These are phyloP conservation scores for Globisporangium orthogonon DNA, from an alignment of 352 stramenopile species.

Conservation along the genomic window DNA sequence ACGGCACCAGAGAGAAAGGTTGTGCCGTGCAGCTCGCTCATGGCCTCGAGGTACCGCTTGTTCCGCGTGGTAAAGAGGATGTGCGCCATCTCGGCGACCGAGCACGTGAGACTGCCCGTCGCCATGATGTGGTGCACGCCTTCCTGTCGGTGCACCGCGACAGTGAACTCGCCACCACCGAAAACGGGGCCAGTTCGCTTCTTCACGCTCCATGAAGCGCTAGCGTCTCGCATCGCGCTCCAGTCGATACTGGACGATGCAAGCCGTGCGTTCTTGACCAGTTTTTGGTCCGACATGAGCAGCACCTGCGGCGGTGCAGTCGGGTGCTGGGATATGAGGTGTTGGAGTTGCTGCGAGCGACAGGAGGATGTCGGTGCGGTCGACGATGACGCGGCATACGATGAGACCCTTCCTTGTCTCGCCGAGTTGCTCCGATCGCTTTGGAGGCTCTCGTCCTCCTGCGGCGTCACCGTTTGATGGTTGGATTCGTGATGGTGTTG, in stretches of 20 bases:
- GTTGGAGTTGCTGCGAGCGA: background rate
- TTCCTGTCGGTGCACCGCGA: slow-evolving; percentile 10
- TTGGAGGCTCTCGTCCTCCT: background rate
- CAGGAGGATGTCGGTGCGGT: background rate
- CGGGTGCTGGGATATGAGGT: background rate
- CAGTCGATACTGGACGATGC: slow-evolving; percentile 8
- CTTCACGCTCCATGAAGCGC: slow-evolving; percentile 3
- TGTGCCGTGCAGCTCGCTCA: slow-evolving; percentile 24
- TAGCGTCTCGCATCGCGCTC: slow-evolving; percentile 4
- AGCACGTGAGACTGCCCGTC: slow-evolving; percentile 23
- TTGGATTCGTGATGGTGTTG: too few relatives aligned
- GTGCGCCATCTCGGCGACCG: slow-evolving; percentile 20
- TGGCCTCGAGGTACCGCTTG: slow-evolving; percentile 16
- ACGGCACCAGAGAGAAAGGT: slow-evolving; percentile 22
- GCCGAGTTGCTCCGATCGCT: background rate
- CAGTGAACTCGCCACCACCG: slow-evolving; percentile 8
- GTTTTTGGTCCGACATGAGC: slow-evolving; percentile 2
- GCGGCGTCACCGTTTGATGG: too few relatives aligned
- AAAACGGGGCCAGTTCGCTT: slow-evolving; percentile 4
- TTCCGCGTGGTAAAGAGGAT: slow-evolving; percentile 17
- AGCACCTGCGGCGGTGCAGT: background rate
- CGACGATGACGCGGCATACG: background rate
- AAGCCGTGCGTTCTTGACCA: background rate
- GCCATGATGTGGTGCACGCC: slow-evolving; percentile 10
- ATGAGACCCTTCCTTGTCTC: background rate